Conservation (phyloP, 495 filamentous ascomycete genomes). For the Penicillium steckii region DNA sequence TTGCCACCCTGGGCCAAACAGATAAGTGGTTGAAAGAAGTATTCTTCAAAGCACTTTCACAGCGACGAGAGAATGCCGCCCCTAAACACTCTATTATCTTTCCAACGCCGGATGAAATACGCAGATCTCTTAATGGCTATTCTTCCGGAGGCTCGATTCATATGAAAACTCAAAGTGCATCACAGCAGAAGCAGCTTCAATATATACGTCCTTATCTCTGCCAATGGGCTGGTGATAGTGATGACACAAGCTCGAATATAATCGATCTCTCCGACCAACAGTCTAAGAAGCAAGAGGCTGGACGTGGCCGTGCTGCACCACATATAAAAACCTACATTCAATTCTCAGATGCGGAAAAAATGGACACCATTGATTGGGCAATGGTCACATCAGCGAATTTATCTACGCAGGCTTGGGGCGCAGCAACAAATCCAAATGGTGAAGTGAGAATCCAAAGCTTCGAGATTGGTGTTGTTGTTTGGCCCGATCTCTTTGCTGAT, state of each 20-base stretch:
- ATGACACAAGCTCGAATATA: slow-evolving; percentile 1
- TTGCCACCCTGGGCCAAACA: slow-evolving; percentile 73
- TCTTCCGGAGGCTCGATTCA: slow-evolving; percentile 78
- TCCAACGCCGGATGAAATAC: slow-evolving; percentile 76
- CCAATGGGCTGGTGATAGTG: slow-evolving; percentile 67
- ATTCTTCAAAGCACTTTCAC: slow-evolving; percentile 58
- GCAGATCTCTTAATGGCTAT: slow-evolving; percentile 78
- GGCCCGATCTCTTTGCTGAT: slow-evolving; percentile 64
- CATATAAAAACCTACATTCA: slow-evolving; percentile 92
- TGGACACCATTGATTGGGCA: slow-evolving; percentile 74
- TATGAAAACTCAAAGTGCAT: slow-evolving; percentile 64
- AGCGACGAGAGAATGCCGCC: slow-evolving; percentile 14
- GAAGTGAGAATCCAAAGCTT: slow-evolving; percentile 75
- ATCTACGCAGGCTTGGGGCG: slow-evolving; percentile 90
- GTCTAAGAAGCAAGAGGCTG: slow-evolving; percentile 40
- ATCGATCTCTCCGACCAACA: slow-evolving; percentile 14
- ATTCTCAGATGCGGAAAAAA: slow-evolving; percentile 47
- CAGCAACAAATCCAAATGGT: slow-evolving; percentile 46
- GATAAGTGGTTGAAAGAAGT: slow-evolving; percentile 72
- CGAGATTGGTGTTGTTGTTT: slow-evolving; percentile 83
- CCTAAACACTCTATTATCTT: slow-evolving; percentile 66
- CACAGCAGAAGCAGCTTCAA: slow-evolving; percentile 71
- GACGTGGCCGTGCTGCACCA: slow-evolving; percentile 76
- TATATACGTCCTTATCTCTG: slow-evolving; percentile 70
- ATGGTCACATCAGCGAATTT: slow-evolving; percentile 84